Conservation (phyloP, 192 early-diverging fungal genomes). For the Backusella macrospora region DNA sequence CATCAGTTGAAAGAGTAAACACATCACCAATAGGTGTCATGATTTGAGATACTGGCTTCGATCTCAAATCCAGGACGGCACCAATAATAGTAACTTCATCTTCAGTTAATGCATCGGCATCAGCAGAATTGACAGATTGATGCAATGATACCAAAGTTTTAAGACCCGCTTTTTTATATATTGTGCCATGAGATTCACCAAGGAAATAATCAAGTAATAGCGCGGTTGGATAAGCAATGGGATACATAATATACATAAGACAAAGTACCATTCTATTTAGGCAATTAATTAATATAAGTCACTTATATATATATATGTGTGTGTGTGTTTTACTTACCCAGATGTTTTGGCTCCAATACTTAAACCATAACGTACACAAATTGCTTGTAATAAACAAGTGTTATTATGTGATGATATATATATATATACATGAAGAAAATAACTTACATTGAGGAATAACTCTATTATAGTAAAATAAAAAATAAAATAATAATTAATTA, state of each 20-base stretch:
- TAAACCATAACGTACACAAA: conserved; percentile 90
- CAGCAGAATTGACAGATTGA: conserved; percentile 52
- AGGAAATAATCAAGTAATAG: conserved; percentile 82
- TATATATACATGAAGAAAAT: background rate
- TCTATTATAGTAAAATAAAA: conserved; percentile 22
- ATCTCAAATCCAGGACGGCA: conserved; percentile 73
- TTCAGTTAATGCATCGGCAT: conserved; percentile 65
- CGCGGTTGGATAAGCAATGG: conserved; percentile 84
- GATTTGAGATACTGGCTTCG: conserved; percentile 64
- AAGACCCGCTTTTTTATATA: conserved; percentile 76
- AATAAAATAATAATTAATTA: background rate
- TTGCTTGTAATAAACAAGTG: conserved; percentile 45
- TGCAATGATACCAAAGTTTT: conserved; percentile 79
- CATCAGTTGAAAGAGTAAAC: conserved; percentile 64
- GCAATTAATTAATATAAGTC: background rate
- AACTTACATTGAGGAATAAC: conserved; percentile 79
- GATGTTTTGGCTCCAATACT: conserved; percentile 88
- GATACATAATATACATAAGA: conserved; percentile 68
- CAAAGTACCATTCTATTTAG: conserved; percentile 55
- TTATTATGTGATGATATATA: background rate
- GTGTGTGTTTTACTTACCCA: conserved; percentile 33
- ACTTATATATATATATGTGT: background rate
- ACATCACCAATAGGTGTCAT: conserved; percentile 75
- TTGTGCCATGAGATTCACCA: conserved; percentile 85
- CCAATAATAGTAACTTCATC: conserved; percentile 82